A percentile compares a stretch with the other conserved stretches of the same genome.
These are phyloP conservation scores for Houttuynia cordata DNA, from an alignment of 164 flowering plant genomes.

Conservation along the genomic window DNA sequence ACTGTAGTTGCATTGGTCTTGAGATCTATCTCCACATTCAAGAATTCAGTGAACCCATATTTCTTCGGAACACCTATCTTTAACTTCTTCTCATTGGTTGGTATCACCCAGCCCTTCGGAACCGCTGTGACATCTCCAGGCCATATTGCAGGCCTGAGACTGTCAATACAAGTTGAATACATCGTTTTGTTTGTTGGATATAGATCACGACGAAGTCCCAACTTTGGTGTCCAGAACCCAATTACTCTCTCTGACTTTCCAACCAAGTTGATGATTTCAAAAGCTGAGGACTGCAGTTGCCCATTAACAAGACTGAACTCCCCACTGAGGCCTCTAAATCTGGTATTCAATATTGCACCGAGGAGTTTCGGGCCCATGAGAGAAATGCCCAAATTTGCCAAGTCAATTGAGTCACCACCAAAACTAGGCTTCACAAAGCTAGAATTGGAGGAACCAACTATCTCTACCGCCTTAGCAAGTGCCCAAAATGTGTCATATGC, in stretches of 20 bases:
- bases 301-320: slow-evolving; percentile 12
- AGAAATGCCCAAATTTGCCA: slow-evolving; percentile 12
- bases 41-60: slow-evolving; percentile 13
- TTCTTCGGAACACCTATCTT: slow-evolving; percentile 28
- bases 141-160: slow-evolving; percentile 14
- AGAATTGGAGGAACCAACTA: neutral
- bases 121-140: slow-evolving; percentile 14
- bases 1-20: slow-evolving; percentile 2
- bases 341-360: slow-evolving; percentile 7
- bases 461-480: slow-evolving; percentile 13
- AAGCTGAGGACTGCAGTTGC: slow-evolving; percentile 5
- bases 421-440: neutral
- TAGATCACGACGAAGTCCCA: slow-evolving; percentile 4
- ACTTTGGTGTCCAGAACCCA: slow-evolving; percentile 12
- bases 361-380: slow-evolving; percentile 15
- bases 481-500: slow-evolving; percentile 17
- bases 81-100: slow-evolving; percentile 17
- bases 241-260: slow-evolving; percentile 12
- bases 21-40: slow-evolving; percentile 9
- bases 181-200: neutral
- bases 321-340: slow-evolving; percentile 23
- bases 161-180: neutral
- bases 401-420: slow-evolving; percentile 7
- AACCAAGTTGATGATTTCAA: slow-evolving; percentile 13
- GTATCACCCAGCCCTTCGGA: slow-evolving; percentile 22